A percentile compares a stretch with the other conserved stretches of the same genome.
These are phyloP conservation scores for Podaxis rugospora DNA, from an alignment of 768 basidiomycete genomes.

Conservation along the genomic window DNA sequence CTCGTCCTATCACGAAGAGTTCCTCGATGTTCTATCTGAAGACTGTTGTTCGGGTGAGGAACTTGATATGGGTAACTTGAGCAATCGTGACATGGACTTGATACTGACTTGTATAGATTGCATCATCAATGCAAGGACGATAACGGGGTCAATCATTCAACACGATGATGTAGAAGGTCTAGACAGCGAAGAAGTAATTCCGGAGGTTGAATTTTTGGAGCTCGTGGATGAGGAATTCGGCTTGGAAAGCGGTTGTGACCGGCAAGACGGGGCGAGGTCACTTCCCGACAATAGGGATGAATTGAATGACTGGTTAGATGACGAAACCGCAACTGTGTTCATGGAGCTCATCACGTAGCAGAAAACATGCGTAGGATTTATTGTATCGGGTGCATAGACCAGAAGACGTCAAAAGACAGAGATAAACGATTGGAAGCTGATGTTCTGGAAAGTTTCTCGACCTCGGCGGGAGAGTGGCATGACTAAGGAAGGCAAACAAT, in stretches of 20 bases:
- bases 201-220: neutral
- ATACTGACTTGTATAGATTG: neutral
- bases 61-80: neutral
- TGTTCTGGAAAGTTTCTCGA: neutral
- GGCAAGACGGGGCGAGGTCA: neutral
- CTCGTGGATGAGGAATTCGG: neutral
- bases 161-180: neutral
- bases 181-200: neutral
- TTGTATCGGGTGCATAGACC: too few relatives aligned
- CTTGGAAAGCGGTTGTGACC: neutral
- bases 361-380: neutral
- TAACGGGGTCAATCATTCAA: neutral
- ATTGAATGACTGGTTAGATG: neutral
- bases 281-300: neutral
- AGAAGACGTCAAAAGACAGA: neutral
- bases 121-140: neutral
- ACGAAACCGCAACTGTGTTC: neutral
- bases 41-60: neutral
- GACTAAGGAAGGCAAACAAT: constrained; percentile 7
- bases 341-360: constrained; percentile 5
- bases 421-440: neutral
- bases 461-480: constrained; percentile 7
- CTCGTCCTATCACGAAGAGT: neutral
- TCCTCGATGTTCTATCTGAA: constrained; percentile 8
- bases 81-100: neutral